Percentiles rank a stretch among this genome's conserved stretches.
Conservation (phyloP, 2,329 filamentous ascomycete species). For the Cadophora sp. region DNA sequence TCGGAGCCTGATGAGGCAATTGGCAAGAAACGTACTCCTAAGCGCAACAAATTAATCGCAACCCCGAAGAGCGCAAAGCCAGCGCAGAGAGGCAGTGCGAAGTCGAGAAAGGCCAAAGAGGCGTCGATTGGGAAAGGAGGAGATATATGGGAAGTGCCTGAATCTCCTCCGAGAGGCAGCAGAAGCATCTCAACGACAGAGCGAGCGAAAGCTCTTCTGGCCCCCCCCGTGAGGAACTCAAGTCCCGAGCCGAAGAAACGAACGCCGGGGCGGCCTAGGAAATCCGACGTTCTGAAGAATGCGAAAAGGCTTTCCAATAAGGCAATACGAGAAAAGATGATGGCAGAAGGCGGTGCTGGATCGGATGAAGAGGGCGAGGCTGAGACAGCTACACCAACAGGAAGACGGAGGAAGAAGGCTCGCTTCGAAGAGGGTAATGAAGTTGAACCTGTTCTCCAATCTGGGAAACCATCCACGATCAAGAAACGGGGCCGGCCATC, state of each 20-base stretch:
- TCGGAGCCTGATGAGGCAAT: conserved; percentile 24
- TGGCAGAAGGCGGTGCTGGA: conserved; percentile 14
- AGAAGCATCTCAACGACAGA: conserved; percentile 19
- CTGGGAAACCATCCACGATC: conserved; percentile 8
- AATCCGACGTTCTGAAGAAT: conserved; percentile 34
- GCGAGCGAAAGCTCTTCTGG: conserved; percentile 24
- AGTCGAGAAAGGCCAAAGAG: conserved; percentile 14
- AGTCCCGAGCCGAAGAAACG: conserved; percentile 20
- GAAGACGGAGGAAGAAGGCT: conserved; percentile 7
- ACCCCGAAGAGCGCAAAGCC: conserved; percentile 21
- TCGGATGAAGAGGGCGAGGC: conserved; percentile 18
- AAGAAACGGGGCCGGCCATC: conserved; percentile 32
- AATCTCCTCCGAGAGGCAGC: conserved; percentile 14
- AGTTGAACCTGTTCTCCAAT: not conserved
- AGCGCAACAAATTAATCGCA: conserved; percentile 5
- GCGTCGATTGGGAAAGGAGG: not conserved
- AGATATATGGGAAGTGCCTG: conserved; percentile 34
- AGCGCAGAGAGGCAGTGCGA: conserved; percentile 14
- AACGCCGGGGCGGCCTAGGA: conserved; percentile 30
- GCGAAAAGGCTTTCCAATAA: conserved; percentile 33
- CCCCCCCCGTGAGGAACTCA: conserved; percentile 10
- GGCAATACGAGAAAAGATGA: conserved; percentile 31
- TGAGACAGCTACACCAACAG: conserved; percentile 15
- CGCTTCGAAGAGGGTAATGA: not conserved
- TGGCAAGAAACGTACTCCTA: conserved; percentile 17